Conservation (phyloP, 805 yeast genomes). For the Spathaspora sp. region DNA sequence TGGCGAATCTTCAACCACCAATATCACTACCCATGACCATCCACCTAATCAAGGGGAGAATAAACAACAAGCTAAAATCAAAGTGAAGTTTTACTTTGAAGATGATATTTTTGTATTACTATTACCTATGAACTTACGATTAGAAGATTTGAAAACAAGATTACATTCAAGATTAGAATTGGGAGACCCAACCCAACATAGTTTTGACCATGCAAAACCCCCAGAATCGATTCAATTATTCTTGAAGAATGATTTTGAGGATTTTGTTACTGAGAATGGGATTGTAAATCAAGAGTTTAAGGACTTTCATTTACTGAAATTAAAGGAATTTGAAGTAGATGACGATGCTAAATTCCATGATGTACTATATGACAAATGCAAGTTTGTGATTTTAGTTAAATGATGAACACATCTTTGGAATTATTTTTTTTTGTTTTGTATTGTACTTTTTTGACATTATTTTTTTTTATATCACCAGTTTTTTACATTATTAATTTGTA, state of each 20-base stretch:
- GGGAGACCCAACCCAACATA: conserved; percentile 20
- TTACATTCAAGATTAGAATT: conserved; percentile 47
- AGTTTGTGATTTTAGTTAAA: conserved; percentile 28
- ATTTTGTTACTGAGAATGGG: conserved; percentile 28
- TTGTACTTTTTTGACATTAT: neutral
- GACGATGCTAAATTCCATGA: conserved; percentile 37
- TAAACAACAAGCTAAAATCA: conserved; percentile 33
- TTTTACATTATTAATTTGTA: neutral
- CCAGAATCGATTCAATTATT: conserved; percentile 26
- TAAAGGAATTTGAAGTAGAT: conserved; percentile 34
- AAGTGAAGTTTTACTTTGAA: conserved; percentile 72
- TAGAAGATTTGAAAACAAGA: conserved; percentile 48
- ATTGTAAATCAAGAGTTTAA: conserved; percentile 24
- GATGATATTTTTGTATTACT: conserved; percentile 79
- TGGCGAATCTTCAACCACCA: conserved; percentile 17
- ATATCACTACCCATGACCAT: conserved; percentile 12
- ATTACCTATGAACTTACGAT: conserved; percentile 45
- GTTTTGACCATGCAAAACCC: conserved; percentile 9
- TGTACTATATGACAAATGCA: conserved; percentile 40
- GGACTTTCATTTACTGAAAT: conserved; percentile 20
- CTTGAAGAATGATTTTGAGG: conserved; percentile 41
- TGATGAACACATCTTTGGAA: neutral
- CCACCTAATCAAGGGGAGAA: conserved; percentile 16
- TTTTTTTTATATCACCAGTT: too few relatives aligned
- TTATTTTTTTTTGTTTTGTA: neutral